Evolutionary conservation across 2,329 filamentous ascomycete genomes (phyloP).

Genomic region (Paraphaeosphaeria sporulosa): DNA sequence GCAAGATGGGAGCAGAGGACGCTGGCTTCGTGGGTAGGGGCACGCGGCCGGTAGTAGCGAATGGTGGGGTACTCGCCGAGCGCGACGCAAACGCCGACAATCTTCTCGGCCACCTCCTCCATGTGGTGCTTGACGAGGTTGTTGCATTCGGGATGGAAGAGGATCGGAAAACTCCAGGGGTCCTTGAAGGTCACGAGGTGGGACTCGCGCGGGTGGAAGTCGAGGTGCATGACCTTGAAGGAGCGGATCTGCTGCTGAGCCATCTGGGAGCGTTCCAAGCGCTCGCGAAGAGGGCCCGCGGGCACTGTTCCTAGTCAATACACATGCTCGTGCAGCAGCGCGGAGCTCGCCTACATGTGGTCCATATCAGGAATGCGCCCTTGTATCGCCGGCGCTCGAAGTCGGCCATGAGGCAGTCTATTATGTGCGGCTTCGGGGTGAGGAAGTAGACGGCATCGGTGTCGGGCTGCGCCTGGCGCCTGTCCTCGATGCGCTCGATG

Average conservation of each 20-base stretch:
- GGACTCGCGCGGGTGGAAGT: constrained; percentile 90
- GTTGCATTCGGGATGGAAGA: constrained; percentile 93
- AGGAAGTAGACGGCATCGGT: constrained; percentile 97
- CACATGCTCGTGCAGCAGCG: neutral
- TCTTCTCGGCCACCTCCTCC: constrained; percentile 86
- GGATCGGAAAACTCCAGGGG: constrained; percentile 91
- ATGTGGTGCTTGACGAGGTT: constrained; percentile 82
- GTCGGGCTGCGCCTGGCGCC: constrained; percentile 79
- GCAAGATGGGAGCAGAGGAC: constrained; percentile 89
- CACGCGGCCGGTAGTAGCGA: constrained; percentile 83
- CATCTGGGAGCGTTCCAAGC: constrained; percentile 74
- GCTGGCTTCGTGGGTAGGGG: constrained; percentile 82
- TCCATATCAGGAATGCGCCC: constrained; percentile 85
- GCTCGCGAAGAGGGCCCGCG: constrained; percentile 72
- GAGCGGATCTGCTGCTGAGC: constrained; percentile 78
- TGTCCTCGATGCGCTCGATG: constrained; percentile 92
- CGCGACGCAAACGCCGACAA: constrained; percentile 86
- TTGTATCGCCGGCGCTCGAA: constrained; percentile 85
- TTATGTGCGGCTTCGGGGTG: constrained; percentile 83
- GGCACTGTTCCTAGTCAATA: constrained; percentile 60
- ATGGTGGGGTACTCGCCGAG: constrained; percentile 95
- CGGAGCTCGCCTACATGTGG: constrained; percentile 58
- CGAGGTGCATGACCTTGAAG: constrained; percentile 83
- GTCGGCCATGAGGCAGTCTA: constrained; percentile 93
- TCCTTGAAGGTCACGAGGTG: constrained; percentile 91